These are phyloP conservation scores for Phialocephala sp. DNA, from an alignment of 2,329 filamentous ascomycete genomes.

Conservation along the genomic window DNA sequence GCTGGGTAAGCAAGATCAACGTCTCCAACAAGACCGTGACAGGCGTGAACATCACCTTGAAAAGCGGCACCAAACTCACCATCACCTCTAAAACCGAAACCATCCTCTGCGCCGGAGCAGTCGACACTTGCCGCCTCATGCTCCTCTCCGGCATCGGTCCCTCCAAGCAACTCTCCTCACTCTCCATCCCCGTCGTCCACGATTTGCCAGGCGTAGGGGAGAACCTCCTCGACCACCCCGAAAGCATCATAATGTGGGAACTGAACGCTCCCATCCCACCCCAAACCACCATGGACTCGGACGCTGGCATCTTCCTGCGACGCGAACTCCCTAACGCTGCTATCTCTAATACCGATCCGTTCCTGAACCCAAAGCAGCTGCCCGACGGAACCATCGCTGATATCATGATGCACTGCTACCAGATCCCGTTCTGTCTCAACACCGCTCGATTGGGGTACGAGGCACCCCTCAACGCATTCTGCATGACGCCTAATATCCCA, in stretches of 20 bases:
- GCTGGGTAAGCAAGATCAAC: slow-evolving; percentile 85
- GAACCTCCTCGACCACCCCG: slow-evolving; percentile 45
- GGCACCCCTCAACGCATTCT: slow-evolving; percentile 55
- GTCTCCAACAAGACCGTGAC: slow-evolving; percentile 71
- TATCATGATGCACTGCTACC: slow-evolving; percentile 97
- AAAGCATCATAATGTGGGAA: slow-evolving; percentile 56
- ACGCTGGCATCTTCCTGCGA: slow-evolving; percentile 70
- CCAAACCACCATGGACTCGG: slow-evolving; percentile 57
- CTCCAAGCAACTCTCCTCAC: slow-evolving; percentile 39
- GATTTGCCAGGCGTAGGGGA: slow-evolving; percentile 45
- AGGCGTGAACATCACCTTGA: slow-evolving; percentile 71
- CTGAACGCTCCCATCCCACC: slow-evolving; percentile 48
- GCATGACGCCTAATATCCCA: slow-evolving; percentile 61
- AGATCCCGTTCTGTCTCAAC: slow-evolving; percentile 91
- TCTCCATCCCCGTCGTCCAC: slow-evolving; percentile 42
- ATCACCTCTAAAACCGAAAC: slow-evolving; percentile 76
- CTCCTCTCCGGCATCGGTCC: slow-evolving; percentile 48
- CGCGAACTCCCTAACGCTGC: slow-evolving; percentile 73
- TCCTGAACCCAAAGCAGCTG: slow-evolving; percentile 46
- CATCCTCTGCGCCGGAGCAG: slow-evolving; percentile 49
- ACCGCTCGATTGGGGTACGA: slow-evolving; percentile 77
- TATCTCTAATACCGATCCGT: slow-evolving; percentile 52
- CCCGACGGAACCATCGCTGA: slow-evolving; percentile 79
- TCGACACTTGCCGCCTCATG: slow-evolving; percentile 47
- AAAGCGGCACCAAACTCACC: slow-evolving; percentile 57